phyloP scores from a whole-genome alignment of 768 basidiomycete species.

The Tulasnella sp. region DNA sequence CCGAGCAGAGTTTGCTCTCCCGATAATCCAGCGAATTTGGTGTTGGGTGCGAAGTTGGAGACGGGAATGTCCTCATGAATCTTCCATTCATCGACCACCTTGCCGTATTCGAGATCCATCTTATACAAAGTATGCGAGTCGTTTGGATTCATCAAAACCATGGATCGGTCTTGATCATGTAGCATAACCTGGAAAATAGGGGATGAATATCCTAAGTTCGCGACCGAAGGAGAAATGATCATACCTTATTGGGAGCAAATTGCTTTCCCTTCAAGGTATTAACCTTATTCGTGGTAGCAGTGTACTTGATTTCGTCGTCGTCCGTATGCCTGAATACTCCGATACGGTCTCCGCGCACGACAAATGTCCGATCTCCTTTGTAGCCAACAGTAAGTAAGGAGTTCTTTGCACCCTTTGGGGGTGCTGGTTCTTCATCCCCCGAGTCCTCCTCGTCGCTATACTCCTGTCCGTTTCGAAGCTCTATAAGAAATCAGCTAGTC shows the following conservation, averaged over 20 bases:
- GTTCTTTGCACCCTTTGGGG: slow-evolving; percentile 48
- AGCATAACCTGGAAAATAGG: slow-evolving; percentile 76
- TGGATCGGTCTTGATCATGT: slow-evolving; percentile 90
- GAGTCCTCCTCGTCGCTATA: slow-evolving; percentile 15
- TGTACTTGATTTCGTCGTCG: slow-evolving; percentile 53
- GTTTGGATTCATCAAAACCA: slow-evolving; percentile 78
- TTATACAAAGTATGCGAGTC: slow-evolving; percentile 73
- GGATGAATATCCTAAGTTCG: slow-evolving; percentile 7
- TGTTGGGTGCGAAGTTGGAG: slow-evolving; percentile 80
- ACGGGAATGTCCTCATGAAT: slow-evolving; percentile 82
- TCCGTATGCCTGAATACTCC: slow-evolving; percentile 73
- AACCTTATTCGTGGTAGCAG: slow-evolving; percentile 75
- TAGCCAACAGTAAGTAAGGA: slow-evolving; percentile 88
- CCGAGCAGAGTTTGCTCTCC: slow-evolving; percentile 88
- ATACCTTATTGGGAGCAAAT: slow-evolving; percentile 77
- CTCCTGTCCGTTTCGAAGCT: slow-evolving; percentile 14
- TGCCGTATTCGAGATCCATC: slow-evolving; percentile 83
- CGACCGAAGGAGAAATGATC: slow-evolving; percentile 18
- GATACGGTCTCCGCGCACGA: slow-evolving; percentile 82
- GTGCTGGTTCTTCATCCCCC: slow-evolving; percentile 32
- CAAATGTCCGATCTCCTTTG: slow-evolving; percentile 88
- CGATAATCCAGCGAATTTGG: slow-evolving; percentile 90
- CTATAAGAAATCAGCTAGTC: background rate
- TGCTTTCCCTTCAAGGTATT: slow-evolving; percentile 64
- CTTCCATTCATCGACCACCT: slow-evolving; percentile 98